These are phyloP conservation scores for Plasmodium coatneyi DNA, from an alignment of 169 alveolate genomes.

Conservation along the genomic window DNA sequence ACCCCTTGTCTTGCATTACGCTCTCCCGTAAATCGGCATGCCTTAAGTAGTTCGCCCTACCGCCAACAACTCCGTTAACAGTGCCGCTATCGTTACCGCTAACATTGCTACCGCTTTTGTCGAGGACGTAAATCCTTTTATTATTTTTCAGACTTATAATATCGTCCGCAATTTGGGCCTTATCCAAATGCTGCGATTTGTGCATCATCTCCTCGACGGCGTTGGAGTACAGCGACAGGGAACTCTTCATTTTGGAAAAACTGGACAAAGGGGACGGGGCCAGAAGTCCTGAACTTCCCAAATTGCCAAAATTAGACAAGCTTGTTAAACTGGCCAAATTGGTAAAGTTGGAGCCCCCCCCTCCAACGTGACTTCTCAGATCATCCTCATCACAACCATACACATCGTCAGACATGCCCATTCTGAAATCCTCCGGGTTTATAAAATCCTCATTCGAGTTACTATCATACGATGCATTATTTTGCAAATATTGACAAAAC, in stretches of 20 bases:
- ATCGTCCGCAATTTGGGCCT: conserved; percentile 12
- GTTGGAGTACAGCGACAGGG: conserved; percentile 28
- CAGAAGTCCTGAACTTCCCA: neutral
- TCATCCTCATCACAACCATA: conserved; percentile 16
- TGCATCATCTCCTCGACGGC: conserved; percentile 13
- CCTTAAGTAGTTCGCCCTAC: neutral
- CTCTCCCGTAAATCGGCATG: conserved; percentile 5
- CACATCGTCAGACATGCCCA: neutral
- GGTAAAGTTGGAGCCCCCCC: neutral
- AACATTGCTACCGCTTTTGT: neutral
- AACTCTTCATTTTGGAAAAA: neutral
- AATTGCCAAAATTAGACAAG: neutral
- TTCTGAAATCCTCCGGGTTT: conserved; percentile 14
- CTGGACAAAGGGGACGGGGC: neutral
- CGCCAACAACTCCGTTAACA: neutral
- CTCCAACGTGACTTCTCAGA: conserved; percentile 10
- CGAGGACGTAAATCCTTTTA: neutral
- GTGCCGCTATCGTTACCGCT: neutral
- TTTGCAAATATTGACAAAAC: conserved; percentile 60
- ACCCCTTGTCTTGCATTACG: conserved; percentile 27
- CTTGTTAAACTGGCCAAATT: neutral
- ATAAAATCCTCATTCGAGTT: conserved; percentile 36
- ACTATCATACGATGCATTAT: conserved; percentile 61
- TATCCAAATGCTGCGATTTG: neutral
- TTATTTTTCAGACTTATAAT: conserved; percentile 4